Percentiles rank a stretch among this genome's conserved stretches.
Conservation (phyloP, 495 filamentous ascomycete genomes). For the Neurospora tetrasperma region DNA sequence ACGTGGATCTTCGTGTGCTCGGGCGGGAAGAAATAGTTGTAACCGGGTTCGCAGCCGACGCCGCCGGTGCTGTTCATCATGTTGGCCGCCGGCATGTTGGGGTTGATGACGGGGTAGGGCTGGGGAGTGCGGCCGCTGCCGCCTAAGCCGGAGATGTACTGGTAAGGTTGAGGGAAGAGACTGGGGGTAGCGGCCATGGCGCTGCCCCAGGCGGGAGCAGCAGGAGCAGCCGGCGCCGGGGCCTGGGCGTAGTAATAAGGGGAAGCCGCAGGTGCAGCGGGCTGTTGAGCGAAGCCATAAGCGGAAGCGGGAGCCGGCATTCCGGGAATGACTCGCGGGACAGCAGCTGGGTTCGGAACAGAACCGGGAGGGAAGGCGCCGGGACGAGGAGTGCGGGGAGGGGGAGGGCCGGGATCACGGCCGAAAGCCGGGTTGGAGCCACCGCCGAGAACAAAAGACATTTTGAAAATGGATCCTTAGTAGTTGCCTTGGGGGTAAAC, state of each 20-base stretch:
- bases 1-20: constrained; percentile 41
- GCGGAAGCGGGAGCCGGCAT: not conserved
- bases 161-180: constrained; percentile 1
- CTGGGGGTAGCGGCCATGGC: constrained; percentile 3
- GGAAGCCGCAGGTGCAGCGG: not conserved
- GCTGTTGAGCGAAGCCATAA: not conserved
- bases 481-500: not conserved
- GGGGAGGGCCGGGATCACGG: constrained; percentile 16
- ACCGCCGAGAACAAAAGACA: constrained; percentile 8
- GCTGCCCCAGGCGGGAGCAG: constrained; percentile 3
- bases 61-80: constrained; percentile 48
- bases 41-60: constrained; percentile 38
- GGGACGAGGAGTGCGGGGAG: constrained; percentile 4
- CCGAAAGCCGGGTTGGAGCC: constrained; percentile 19
- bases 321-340: not conserved
- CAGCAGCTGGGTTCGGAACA: constrained; percentile 4
- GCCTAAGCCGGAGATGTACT: constrained; percentile 13
- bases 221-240: not conserved
- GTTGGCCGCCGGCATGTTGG: constrained; percentile 45
- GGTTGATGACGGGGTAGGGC: constrained; percentile 27
- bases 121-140: constrained; percentile 22
- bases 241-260: too few species aligned
- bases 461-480: not conserved
- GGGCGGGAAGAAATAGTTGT: constrained; percentile 40
- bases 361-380: not conserved